Evolutionary conservation across 106 monocot genomes (phyloP).

Genomic region (Posidonia australis): DNA sequence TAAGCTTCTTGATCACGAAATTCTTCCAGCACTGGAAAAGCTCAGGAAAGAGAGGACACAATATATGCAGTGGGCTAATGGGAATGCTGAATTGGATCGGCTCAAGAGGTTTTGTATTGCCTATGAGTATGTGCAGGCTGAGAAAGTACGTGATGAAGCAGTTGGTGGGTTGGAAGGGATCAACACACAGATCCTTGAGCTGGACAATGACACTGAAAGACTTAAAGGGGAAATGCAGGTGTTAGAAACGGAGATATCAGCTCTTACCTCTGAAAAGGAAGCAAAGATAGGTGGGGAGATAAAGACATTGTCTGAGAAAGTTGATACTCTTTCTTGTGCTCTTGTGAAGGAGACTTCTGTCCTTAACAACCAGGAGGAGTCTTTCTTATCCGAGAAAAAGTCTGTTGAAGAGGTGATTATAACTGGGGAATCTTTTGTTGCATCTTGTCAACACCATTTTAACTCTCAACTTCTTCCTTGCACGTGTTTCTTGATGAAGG

Average conservation of each 20-base stretch:
- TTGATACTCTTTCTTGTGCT: constrained; percentile 48
- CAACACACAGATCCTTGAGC: constrained; percentile 47
- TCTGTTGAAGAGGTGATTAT: constrained; percentile 51
- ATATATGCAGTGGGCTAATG: constrained; percentile 95
- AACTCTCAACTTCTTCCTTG: neutral
- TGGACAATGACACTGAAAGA: constrained; percentile 34
- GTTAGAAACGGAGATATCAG: constrained; percentile 53
- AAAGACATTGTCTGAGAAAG: constrained; percentile 44
- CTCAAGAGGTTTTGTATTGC: constrained; percentile 82
- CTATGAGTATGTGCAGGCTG: constrained; percentile 84
- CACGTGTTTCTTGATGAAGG: neutral
- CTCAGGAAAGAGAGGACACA: constrained; percentile 86
- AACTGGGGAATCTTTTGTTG: neutral
- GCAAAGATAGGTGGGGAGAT: constrained; percentile 68
- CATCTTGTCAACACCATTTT: neutral
- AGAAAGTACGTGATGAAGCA: constrained; percentile 50
- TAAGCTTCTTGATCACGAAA: constrained; percentile 91
- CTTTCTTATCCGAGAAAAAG: constrained; percentile 43
- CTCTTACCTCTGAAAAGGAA: constrained; percentile 69
- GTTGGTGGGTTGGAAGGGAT: constrained; percentile 35
- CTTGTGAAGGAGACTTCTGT: constrained; percentile 88
- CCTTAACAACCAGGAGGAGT: constrained; percentile 64
- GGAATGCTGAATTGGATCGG: constrained; percentile 72
- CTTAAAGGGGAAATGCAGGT: constrained; percentile 38
- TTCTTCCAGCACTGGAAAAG: constrained; percentile 88